These are phyloP conservation scores for Arctostaphylos glauca DNA, from an alignment of 148 eudicot genomes.

Conservation along the genomic window DNA sequence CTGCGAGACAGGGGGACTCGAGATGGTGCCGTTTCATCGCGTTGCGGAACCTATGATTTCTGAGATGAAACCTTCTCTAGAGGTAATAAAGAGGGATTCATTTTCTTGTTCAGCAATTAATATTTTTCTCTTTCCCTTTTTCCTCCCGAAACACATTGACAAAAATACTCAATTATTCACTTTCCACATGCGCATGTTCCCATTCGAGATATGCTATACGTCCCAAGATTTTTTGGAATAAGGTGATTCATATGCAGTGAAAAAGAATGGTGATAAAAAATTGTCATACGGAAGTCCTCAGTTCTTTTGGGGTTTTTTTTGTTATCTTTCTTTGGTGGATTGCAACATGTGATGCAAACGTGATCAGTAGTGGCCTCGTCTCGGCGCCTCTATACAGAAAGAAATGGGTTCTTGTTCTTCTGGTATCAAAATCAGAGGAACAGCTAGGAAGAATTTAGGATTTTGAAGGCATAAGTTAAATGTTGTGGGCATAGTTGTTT, in stretches of 20 bases:
- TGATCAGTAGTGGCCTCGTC: not conserved
- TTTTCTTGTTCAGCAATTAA: constrained; percentile 47
- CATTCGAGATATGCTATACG: not conserved
- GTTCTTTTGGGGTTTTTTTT: not conserved
- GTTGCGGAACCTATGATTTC: constrained; percentile 13
- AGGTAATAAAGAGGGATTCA: constrained; percentile 36
- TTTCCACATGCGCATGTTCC: not conserved
- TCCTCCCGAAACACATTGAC: no score
- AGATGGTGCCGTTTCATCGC: constrained; percentile 36
- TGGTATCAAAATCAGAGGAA: not conserved
- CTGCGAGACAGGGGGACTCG: constrained; percentile 9
- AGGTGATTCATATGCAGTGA: not conserved
- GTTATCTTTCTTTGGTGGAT: not conserved
- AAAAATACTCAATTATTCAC: not conserved
- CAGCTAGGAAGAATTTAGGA: not conserved
- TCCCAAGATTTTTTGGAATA: not conserved
- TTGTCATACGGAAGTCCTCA: not conserved
- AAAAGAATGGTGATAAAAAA: not conserved
- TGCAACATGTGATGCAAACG: not conserved
- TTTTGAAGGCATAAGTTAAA: not conserved
- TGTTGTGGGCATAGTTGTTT: not conserved
- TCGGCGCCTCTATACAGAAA: not conserved
- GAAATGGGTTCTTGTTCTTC: not conserved
- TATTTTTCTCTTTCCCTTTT: not conserved
- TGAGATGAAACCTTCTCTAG: constrained; percentile 17